phyloP scores from a whole-genome alignment of 2,329 filamentous ascomycete species.

The Fusarium sacchari region DNA sequence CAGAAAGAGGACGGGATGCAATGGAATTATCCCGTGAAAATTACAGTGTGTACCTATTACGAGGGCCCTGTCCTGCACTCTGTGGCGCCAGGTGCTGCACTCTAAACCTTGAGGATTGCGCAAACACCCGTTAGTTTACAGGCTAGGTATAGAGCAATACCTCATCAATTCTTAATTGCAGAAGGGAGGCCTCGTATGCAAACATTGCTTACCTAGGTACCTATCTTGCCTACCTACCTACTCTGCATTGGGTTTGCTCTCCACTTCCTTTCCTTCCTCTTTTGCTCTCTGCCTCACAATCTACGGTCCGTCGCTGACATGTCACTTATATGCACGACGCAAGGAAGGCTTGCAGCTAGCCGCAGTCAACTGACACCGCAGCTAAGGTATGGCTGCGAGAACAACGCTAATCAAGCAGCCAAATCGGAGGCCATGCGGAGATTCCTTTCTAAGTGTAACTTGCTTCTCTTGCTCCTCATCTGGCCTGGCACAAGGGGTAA shows the following conservation, averaged over 20 bases:
- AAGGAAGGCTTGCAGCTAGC: conserved; percentile 22
- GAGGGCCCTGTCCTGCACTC: not conserved
- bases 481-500: not conserved
- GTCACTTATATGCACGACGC: conserved; percentile 28
- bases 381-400: conserved; percentile 16
- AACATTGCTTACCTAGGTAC: conserved; percentile 15
- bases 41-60: not conserved
- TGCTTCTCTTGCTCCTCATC: conserved; percentile 2
- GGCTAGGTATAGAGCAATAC: not conserved
- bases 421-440: not conserved
- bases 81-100: not conserved
- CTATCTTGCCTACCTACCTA: too few species aligned
- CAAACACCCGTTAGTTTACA: not conserved
- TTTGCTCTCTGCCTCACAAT: not conserved
- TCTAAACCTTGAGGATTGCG: not conserved
- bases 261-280: not conserved
- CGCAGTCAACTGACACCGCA: conserved; percentile 17
- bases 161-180: not conserved
- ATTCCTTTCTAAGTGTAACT: not conserved
- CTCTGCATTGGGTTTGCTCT: not conserved
- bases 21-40: not conserved
- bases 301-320: conserved; percentile 12
- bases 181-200: conserved; percentile 7
- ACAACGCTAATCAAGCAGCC: conserved; percentile 35
- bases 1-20: not conserved